phyloP scores from a whole-genome alignment of 768 basidiomycete genomes.

The Boletus subcaerulescens region DNA sequence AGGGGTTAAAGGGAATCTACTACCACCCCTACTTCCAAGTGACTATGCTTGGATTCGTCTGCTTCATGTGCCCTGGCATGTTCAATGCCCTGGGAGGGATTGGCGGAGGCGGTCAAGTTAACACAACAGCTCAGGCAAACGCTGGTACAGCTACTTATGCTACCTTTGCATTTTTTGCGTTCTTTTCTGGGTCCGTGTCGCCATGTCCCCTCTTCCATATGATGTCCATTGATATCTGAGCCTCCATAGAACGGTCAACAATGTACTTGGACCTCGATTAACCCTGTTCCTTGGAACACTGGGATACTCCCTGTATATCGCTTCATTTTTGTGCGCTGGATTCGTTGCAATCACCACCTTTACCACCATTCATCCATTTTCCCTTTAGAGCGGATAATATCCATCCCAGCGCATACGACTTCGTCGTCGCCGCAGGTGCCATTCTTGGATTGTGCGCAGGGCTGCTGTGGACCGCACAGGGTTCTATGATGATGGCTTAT shows the following conservation, averaged over 20 bases:
- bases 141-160: conserved; percentile 67
- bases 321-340: conserved; percentile 61
- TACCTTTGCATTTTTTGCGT: conserved; percentile 57
- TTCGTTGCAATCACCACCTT: not conserved
- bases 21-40: conserved; percentile 48
- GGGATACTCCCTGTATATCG: conserved; percentile 77
- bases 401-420: conserved; percentile 55
- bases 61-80: conserved; percentile 61
- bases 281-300: conserved; percentile 72
- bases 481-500: conserved; percentile 82
- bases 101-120: conserved; percentile 75
- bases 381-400: conserved; percentile 63
- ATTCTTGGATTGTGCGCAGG: conserved; percentile 70
- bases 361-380: not conserved
- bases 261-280: conserved; percentile 70
- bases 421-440: conserved; percentile 70
- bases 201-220: not conserved
- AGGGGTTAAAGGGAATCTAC: conserved; percentile 54
- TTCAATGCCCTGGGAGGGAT: conserved; percentile 81
- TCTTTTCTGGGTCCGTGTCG: conserved; percentile 64
- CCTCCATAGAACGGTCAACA: conserved; percentile 64
- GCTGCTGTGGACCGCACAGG: conserved; percentile 81
- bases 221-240: not conserved
- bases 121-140: conserved; percentile 63
- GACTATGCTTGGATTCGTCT: conserved; percentile 62